Evolutionary conservation across 176 grass and related monocot genomes (phyloP).

Genomic region (Bromus sterilis): DNA sequence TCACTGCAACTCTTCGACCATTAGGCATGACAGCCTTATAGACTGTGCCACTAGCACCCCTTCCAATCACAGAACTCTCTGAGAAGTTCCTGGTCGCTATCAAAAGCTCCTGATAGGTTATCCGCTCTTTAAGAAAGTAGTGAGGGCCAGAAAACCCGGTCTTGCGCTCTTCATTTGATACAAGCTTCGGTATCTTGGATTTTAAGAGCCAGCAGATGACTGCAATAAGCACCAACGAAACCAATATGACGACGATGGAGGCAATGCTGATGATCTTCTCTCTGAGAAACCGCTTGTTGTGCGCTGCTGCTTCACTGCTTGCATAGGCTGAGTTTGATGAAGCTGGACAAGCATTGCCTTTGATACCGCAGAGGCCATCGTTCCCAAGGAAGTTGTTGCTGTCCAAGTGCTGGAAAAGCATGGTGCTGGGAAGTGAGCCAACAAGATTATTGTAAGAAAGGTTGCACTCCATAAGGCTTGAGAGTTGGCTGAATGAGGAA

Average conservation of each 20-base stretch:
- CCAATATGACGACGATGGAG: slow-evolving; percentile 50
- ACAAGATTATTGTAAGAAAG: slow-evolving; percentile 89
- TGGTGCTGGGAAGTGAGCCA: slow-evolving; percentile 61
- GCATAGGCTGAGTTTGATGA: slow-evolving; percentile 25
- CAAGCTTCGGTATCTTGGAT: slow-evolving; percentile 45
- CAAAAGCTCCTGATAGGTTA: slow-evolving; percentile 86
- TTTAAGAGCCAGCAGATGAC: slow-evolving; percentile 78
- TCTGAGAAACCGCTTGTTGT: slow-evolving; percentile 42
- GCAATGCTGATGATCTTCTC: slow-evolving; percentile 74
- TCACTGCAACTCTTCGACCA: slow-evolving; percentile 71
- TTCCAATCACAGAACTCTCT: slow-evolving; percentile 64
- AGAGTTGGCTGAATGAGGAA: slow-evolving; percentile 58
- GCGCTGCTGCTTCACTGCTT: slow-evolving; percentile 22
- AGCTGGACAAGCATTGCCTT: slow-evolving; percentile 43
- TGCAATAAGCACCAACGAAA: slow-evolving; percentile 81
- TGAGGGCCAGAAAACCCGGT: slow-evolving; percentile 48
- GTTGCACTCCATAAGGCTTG: slow-evolving; percentile 83
- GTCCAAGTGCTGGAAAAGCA: slow-evolving; percentile 64
- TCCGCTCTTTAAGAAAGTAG: slow-evolving; percentile 59
- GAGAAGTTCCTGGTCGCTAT: slow-evolving; percentile 77
- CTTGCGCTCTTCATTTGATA: slow-evolving; percentile 44
- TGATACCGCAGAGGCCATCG: slow-evolving; percentile 61
- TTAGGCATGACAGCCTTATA: slow-evolving; percentile 78
- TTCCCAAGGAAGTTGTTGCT: slow-evolving; percentile 91
- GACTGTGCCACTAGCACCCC: slow-evolving; percentile 78